Evolutionary conservation across 176 grass and related monocot species (phyloP).

Genomic region (Cenchrus fungigraminus): DNA sequence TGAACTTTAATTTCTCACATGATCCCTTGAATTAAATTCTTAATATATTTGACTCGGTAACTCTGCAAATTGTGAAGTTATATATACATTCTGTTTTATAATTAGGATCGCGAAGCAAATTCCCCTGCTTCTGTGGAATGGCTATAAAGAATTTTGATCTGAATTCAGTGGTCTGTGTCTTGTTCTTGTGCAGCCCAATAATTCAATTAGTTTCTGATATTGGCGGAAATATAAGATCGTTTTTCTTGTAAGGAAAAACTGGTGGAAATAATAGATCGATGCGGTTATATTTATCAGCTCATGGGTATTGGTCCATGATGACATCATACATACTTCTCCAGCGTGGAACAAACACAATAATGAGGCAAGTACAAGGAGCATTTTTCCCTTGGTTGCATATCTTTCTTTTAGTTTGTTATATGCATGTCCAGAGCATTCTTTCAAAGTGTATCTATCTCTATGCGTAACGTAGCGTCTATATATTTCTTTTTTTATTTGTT

Average conservation of each 20-base stretch:
- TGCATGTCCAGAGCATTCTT: slow-evolving; percentile 8
- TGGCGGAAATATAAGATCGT: not conserved
- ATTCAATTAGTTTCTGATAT: slow-evolving; percentile 31
- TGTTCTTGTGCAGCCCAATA: slow-evolving; percentile 20
- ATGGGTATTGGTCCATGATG: slow-evolving; percentile 37
- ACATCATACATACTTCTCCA: slow-evolving; percentile 34
- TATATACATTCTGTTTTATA: not conserved
- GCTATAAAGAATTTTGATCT: slow-evolving; percentile 10
- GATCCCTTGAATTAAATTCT: not conserved
- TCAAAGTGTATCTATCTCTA: slow-evolving; percentile 17
- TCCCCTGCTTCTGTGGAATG: not conserved
- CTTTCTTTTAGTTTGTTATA: slow-evolving; percentile 31
- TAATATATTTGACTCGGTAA: not conserved
- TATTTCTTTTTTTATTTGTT: slow-evolving; percentile 8
- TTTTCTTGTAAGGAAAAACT: not conserved
- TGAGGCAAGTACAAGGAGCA: slow-evolving; percentile 42
- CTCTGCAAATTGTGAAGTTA: not conserved
- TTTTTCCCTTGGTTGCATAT: slow-evolving; percentile 18
- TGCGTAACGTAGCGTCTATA: slow-evolving; percentile 9
- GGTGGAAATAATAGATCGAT: slow-evolving; percentile 27
- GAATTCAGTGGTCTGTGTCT: slow-evolving; percentile 17
- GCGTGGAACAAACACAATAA: slow-evolving; percentile 37
- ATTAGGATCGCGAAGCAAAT: not conserved
- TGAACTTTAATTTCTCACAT: not conserved
- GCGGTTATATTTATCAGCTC: not conserved